phyloP scores from a whole-genome alignment of 192 early-diverging fungal species.

The Chytriomyces confervae region DNA sequence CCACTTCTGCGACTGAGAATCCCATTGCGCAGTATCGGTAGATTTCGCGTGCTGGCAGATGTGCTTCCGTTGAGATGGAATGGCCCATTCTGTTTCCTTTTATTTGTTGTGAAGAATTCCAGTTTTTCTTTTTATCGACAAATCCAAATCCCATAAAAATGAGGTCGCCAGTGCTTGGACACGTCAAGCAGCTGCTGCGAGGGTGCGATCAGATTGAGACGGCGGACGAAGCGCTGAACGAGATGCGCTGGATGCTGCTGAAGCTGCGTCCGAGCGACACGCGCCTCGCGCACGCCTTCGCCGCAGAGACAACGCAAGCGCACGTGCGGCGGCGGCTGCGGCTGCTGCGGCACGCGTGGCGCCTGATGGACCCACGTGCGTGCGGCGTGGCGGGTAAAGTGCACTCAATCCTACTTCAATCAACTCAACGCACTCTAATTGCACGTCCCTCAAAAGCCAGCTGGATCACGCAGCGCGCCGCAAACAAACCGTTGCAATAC shows the following conservation, averaged over 20 bases:
- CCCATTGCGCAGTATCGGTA: conserved; percentile 24
- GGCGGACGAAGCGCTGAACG: not conserved
- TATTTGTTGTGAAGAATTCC: too few relatives aligned
- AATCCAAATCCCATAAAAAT: too few relatives aligned
- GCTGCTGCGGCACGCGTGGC: not conserved
- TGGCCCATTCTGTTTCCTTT: not conserved
- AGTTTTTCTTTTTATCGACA: too few relatives aligned
- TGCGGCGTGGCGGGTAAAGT: not conserved
- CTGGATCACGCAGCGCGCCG: conserved; percentile 36
- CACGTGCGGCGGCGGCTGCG: not conserved
- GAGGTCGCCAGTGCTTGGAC: too few relatives aligned
- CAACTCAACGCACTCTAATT: not conserved
- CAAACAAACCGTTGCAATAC: conserved; percentile 86
- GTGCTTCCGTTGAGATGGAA: conserved; percentile 3
- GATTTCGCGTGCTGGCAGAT: not conserved
- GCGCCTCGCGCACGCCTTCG: not conserved
- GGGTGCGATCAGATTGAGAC: not conserved
- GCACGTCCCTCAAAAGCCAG: not conserved
- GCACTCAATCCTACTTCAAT: not conserved
- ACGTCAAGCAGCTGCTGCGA: too few relatives aligned
- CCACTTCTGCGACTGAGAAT: conserved; percentile 33
- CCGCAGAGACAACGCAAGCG: not conserved
- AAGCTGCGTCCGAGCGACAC: not conserved
- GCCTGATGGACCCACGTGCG: not conserved
- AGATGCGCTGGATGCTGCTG: conserved; percentile 22